These are phyloP conservation scores for Xylaria longipes DNA, from an alignment of 495 filamentous ascomycete species.

Conservation along the genomic window DNA sequence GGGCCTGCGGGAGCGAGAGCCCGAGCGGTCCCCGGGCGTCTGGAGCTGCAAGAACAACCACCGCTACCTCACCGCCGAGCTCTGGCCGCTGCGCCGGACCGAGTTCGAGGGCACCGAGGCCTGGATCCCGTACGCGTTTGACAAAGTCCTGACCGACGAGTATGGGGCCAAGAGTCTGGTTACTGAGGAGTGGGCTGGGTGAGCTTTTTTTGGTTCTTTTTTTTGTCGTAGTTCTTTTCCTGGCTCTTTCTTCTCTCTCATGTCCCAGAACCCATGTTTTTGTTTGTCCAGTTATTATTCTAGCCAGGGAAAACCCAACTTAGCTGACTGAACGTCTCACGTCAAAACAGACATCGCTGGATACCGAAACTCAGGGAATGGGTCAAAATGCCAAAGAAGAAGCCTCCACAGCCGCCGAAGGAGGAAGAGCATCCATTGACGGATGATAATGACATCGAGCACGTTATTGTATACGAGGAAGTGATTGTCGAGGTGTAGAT, in stretches of 20 bases:
- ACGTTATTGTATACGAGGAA: conserved; percentile 38
- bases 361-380: conserved; percentile 53
- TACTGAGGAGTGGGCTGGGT: conserved; percentile 68
- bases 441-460: conserved; percentile 35
- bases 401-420: background rate
- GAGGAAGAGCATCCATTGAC: conserved; percentile 24
- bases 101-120: conserved; percentile 79
- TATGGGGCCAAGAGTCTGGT: conserved; percentile 73
- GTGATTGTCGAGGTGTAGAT: conserved; percentile 33
- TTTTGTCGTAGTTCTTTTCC: no score
- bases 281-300: background rate
- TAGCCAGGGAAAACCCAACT: background rate
- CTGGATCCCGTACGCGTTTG: conserved; percentile 77
- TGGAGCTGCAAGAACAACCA: conserved; percentile 87
- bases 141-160: conserved; percentile 73
- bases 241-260: background rate
- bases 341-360: conserved; percentile 51
- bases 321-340: conserved; percentile 22
- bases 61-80: conserved; percentile 68
- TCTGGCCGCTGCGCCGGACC: conserved; percentile 80
- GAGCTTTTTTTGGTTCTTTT: conserved; percentile 44
- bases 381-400: conserved; percentile 47
- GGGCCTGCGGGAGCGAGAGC: conserved; percentile 73
- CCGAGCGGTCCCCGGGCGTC: conserved; percentile 62
- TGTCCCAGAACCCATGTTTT: background rate